phyloP scores from a whole-genome alignment of 2,329 filamentous ascomycete genomes.

The Dactylellina sp. region DNA sequence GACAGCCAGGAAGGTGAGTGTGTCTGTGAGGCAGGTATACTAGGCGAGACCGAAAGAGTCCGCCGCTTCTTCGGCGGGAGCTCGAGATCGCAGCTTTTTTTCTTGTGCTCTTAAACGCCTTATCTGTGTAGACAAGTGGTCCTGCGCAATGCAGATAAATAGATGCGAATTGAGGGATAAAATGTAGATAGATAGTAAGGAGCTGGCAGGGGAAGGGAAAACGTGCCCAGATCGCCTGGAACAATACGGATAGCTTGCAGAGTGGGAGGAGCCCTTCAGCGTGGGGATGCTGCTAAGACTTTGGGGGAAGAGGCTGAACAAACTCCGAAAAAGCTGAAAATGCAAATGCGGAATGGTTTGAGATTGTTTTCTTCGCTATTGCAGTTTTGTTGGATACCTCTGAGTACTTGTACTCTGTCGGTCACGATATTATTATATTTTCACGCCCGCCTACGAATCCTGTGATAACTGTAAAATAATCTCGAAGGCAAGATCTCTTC shows the following conservation, averaged over 20 bases:
- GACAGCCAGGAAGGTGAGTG: not conserved
- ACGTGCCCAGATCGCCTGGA: slow-evolving; percentile 27
- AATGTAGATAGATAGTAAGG: slow-evolving; percentile 2
- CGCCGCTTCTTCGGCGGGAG: slow-evolving; percentile 21
- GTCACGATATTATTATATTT: not conserved
- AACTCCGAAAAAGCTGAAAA: slow-evolving; percentile 6
- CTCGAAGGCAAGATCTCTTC: too few species aligned
- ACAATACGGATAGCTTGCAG: slow-evolving; percentile 30
- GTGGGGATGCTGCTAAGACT: slow-evolving; percentile 13
- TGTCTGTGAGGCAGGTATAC: not conserved
- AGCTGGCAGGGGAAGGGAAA: slow-evolving; percentile 6
- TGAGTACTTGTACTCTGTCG: slow-evolving; percentile 6
- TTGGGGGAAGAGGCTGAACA: slow-evolving; percentile 43
- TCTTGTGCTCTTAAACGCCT: not conserved
- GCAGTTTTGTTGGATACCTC: slow-evolving; percentile 35
- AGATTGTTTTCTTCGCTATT: slow-evolving; percentile 9
- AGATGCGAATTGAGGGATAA: not conserved
- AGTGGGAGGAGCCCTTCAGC: slow-evolving; percentile 44
- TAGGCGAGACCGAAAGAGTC: slow-evolving; percentile 22
- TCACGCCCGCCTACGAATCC: not conserved
- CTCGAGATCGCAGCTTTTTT: slow-evolving; percentile 25
- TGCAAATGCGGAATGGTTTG: slow-evolving; percentile 42
- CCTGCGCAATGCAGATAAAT: slow-evolving; percentile 21
- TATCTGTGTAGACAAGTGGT: slow-evolving; percentile 11
- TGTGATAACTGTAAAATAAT: not conserved